phyloP scores from a whole-genome alignment of 2,329 filamentous ascomycete species.

The Bimuria novae-zelandiae region DNA sequence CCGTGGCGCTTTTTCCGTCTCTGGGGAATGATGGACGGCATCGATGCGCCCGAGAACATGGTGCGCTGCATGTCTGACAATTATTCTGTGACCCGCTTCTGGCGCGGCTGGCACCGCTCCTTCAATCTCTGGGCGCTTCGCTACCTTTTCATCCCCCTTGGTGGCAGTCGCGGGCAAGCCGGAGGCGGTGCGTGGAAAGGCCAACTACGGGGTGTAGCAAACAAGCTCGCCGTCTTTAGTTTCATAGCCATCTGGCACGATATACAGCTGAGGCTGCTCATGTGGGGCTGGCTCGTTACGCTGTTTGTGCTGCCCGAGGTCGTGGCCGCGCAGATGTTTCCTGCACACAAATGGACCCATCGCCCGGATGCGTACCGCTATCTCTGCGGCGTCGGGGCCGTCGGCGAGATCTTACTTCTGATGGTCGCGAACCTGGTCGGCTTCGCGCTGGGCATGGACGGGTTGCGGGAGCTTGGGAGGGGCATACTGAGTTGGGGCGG shows the following conservation, averaged over 20 bases:
- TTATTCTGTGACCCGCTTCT: conserved; percentile 87
- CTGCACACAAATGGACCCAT: conserved; percentile 70
- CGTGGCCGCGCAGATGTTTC: conserved; percentile 72
- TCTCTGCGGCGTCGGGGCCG: conserved; percentile 78
- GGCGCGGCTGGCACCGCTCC: conserved; percentile 93
- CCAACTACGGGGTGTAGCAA: conserved; percentile 66
- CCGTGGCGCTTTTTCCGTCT: conserved; percentile 98
- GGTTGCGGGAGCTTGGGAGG: conserved; percentile 73
- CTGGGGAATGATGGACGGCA: conserved; percentile 88
- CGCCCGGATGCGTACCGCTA: conserved; percentile 75
- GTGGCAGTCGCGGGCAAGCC: conserved; percentile 62
- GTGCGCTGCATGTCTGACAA: conserved; percentile 95
- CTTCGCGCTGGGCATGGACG: conserved; percentile 90
- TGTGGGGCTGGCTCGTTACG: conserved; percentile 97
- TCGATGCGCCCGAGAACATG: conserved; percentile 98
- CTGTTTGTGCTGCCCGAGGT: conserved; percentile 93
- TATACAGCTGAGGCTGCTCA: conserved; percentile 83
- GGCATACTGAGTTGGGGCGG: conserved; percentile 81
- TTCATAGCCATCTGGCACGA: conserved; percentile 99
- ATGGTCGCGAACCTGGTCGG: conserved; percentile 94
- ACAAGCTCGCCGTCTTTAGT: conserved; percentile 86
- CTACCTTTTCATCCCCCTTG: conserved; percentile 92
- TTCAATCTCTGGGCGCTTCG: conserved; percentile 95
- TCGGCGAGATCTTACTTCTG: conserved; percentile 90
- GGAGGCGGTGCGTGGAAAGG: conserved; percentile 32